Base-by-base conservation (phyloP, 805 yeast genomes). In the Starmerella vitae region DNA sequence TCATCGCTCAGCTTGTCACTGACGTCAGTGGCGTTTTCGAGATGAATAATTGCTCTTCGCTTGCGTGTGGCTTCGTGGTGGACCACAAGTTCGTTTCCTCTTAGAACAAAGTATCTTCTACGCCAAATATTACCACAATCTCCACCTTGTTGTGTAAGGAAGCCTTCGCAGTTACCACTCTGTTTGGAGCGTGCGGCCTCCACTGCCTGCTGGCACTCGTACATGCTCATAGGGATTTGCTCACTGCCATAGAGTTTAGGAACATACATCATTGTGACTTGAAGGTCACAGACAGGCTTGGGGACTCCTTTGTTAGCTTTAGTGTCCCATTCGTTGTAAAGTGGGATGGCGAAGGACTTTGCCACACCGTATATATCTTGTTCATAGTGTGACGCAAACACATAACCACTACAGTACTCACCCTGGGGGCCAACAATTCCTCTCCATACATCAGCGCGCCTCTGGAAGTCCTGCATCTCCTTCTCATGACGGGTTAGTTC, bases 91-190 rank as follows among this genome's bases (percentile, higher is more conserved):
- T 76, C 74, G 13, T 74, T 68, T 0, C 88, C 93, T 27, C 67
- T 59, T 14, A 88, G 63, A 47, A 71, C 77, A 63, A 78, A 86
- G 61, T 61, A 84, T 42, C 96, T 65, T 45, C 82, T 72, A 47
- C 83, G 72, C 78, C 86, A 74, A 25, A 68, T 65, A n/a, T 68
- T 72, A 4, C 37, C 39, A 51, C 93, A 72, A 62, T 86, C 97
- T 4, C 96, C 96, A 19, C 97, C 97, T 52, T 82, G 86, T 60
- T 86, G 97, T 48, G 76, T 74, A 60, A 86, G 62, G 54, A 66
- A 80, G 0, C 96, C 96, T 56, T 82, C 45, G 76, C 52, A 30
- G 10, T 39, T 36, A 7, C 53, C 52, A 17, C 63, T 39, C 20
- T 39, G 43, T 63, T 62, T 60, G 26, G 42, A 38, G 22, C 58